A percentile compares a stretch with the other conserved stretches of the same genome.
phyloP scores from a whole-genome alignment of 2,329 filamentous ascomycete species.

The Lasiodiplodia theobromae region DNA sequence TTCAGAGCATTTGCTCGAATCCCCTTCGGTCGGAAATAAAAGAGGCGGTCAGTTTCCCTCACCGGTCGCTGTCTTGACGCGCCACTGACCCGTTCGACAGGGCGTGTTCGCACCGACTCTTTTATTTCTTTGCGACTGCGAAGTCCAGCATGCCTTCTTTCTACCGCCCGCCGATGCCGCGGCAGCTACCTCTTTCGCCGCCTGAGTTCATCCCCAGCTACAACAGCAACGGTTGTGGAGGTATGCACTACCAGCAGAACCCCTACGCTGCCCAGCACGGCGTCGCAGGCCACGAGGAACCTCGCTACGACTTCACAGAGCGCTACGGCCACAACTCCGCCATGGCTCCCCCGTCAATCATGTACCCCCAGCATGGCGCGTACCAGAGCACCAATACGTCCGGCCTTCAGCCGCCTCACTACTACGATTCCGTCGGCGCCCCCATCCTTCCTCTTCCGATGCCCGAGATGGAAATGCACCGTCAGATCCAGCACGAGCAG shows the following conservation, averaged over 20 bases:
- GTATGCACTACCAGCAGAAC: constrained; percentile 52
- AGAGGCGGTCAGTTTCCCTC: constrained; percentile 46
- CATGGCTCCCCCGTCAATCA: constrained; percentile 43
- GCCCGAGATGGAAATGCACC: constrained; percentile 47
- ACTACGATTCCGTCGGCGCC: constrained; percentile 55
- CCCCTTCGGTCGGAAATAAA: constrained; percentile 43
- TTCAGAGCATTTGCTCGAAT: constrained; percentile 47
- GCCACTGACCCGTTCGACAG: constrained; percentile 35
- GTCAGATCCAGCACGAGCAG: constrained; percentile 44
- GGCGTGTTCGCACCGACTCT: constrained; percentile 51
- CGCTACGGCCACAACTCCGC: constrained; percentile 54
- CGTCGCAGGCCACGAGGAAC: constrained; percentile 52
- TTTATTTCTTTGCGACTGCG: constrained; percentile 45
- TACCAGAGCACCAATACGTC: constrained; percentile 45
- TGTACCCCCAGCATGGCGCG: constrained; percentile 50
- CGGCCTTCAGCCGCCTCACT: constrained; percentile 47
- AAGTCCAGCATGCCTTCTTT: constrained; percentile 56
- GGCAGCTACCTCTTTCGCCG: constrained; percentile 56
- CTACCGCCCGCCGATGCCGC: constrained; percentile 54
- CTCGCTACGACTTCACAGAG: constrained; percentile 54
- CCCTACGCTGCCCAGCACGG: constrained; percentile 51
- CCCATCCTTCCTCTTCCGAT: constrained; percentile 55
- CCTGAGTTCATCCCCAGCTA: constrained; percentile 56
- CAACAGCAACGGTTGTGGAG: constrained; percentile 51
- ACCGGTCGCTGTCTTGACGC: background rate